Evolutionary conservation across 495 filamentous ascomycete species (phyloP).

Genomic region (Neurospora sp.): DNA sequence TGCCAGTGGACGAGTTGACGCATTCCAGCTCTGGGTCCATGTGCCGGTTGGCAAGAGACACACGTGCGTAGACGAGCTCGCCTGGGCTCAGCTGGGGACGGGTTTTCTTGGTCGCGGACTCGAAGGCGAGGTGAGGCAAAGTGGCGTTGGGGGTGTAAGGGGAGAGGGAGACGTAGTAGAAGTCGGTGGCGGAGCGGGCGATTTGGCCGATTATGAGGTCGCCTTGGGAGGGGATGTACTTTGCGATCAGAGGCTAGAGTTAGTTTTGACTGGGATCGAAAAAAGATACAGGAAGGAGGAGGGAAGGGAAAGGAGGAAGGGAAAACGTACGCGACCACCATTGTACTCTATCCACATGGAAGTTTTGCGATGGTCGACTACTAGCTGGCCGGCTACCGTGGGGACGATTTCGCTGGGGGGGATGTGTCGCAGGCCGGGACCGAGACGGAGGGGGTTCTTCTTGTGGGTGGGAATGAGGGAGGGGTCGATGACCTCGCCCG

Average conservation of each 20-base stretch:
- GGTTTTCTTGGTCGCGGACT: slow-evolving; percentile 84
- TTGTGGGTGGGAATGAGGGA: slow-evolving; percentile 52
- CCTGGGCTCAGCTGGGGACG: slow-evolving; percentile 65
- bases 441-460: slow-evolving; percentile 64
- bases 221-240: slow-evolving; percentile 60
- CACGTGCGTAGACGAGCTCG: slow-evolving; percentile 76
- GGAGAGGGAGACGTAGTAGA: slow-evolving; percentile 53
- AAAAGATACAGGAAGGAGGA: neutral
- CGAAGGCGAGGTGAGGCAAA: slow-evolving; percentile 82
- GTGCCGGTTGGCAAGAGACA: slow-evolving; percentile 62
- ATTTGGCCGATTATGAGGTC: slow-evolving; percentile 84
- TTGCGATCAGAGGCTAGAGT: neutral
- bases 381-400: slow-evolving; percentile 68
- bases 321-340: slow-evolving; percentile 46
- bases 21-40: slow-evolving; percentile 88
- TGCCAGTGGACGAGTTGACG: slow-evolving; percentile 75
- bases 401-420: slow-evolving; percentile 61
- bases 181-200: slow-evolving; percentile 61
- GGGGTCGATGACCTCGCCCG: slow-evolving; percentile 65
- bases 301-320: neutral
- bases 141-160: slow-evolving; percentile 61
- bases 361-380: slow-evolving; percentile 66
- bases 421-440: slow-evolving; percentile 70
- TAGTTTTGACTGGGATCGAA: neutral
- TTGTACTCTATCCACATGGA: slow-evolving; percentile 68